These are phyloP conservation scores for Komagataella mondaviorum DNA, from an alignment of 805 yeast genomes.

Conservation along the genomic window DNA sequence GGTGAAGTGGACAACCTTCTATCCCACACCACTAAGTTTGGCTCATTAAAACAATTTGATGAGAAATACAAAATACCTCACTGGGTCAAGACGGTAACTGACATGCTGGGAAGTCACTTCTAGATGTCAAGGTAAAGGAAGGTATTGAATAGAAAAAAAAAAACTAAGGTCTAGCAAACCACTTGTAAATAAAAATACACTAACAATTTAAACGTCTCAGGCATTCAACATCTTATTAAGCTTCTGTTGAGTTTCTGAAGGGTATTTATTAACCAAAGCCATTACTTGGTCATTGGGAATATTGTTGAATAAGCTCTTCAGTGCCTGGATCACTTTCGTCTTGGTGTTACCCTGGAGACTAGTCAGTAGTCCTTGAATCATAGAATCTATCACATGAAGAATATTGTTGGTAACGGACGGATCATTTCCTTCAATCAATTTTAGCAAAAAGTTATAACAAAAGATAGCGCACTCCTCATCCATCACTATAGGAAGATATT, in stretches of 20 bases:
- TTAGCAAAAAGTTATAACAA: slow-evolving; percentile 63
- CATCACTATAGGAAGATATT: slow-evolving; percentile 65
- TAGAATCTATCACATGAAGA: slow-evolving; percentile 50
- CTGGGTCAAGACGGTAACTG: not conserved
- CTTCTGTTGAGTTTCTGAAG: slow-evolving; percentile 42
- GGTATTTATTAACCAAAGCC: slow-evolving; percentile 46
- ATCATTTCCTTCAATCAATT: slow-evolving; percentile 56
- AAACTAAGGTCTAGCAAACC: slow-evolving; percentile 2
- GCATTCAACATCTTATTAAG: slow-evolving; percentile 16
- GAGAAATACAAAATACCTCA: not conserved
- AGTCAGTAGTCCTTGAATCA: slow-evolving; percentile 63
- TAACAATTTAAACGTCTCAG: not conserved
- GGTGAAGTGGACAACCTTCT: slow-evolving; percentile 51
- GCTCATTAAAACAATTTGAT: not conserved
- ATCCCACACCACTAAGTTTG: slow-evolving; percentile 17
- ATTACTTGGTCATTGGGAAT: slow-evolving; percentile 62
- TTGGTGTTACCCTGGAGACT: slow-evolving; percentile 62
- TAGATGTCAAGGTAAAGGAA: not conserved
- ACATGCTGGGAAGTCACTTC: not conserved
- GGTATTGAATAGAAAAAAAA: not conserved
- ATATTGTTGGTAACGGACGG: slow-evolving; percentile 41
- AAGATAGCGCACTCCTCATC: slow-evolving; percentile 86
- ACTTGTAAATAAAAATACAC: slow-evolving; percentile 14
- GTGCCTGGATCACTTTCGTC: slow-evolving; percentile 42
- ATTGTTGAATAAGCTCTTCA: slow-evolving; percentile 48